Conservation (phyloP, 2,329 filamentous ascomycete genomes). For the Anthostomella pinea region DNA sequence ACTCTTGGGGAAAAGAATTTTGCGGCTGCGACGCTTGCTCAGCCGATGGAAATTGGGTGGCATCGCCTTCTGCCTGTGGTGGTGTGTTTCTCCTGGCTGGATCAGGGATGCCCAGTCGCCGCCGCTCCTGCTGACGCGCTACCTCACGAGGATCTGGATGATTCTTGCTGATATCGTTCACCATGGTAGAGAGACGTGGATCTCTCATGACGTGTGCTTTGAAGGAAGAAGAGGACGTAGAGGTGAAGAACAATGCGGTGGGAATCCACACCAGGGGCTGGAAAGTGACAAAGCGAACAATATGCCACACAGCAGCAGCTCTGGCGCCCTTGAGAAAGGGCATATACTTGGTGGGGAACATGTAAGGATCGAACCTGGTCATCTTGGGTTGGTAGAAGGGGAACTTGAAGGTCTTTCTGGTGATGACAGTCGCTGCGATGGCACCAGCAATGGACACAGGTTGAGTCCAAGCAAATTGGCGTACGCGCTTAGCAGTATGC, state of each 20-base stretch:
- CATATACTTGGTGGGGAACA: slow-evolving; percentile 26
- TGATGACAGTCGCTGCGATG: slow-evolving; percentile 24
- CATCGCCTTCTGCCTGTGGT: slow-evolving; percentile 1
- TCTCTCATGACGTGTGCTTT: slow-evolving; percentile 25
- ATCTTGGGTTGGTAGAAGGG: slow-evolving; percentile 38
- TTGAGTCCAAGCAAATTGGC: slow-evolving; percentile 30
- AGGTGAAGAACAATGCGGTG: slow-evolving; percentile 29
- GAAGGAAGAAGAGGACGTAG: slow-evolving; percentile 26
- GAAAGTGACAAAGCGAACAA: slow-evolving; percentile 35
- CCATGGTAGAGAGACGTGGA: slow-evolving; percentile 23
- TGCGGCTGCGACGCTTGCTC: slow-evolving; percentile 1
- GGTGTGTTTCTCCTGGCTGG: slow-evolving; percentile 2
- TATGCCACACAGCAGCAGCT: slow-evolving; percentile 36
- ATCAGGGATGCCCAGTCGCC: slow-evolving; percentile 1
- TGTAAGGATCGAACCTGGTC: slow-evolving; percentile 28
- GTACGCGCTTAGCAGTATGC: slow-evolving; percentile 23
- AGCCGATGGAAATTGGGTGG: neutral
- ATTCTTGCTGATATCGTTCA: slow-evolving; percentile 18
- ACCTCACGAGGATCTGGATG: slow-evolving; percentile 12
- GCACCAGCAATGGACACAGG: slow-evolving; percentile 25
- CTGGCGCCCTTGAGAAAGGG: slow-evolving; percentile 25
- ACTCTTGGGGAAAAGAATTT: slow-evolving; percentile 1
- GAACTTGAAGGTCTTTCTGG: slow-evolving; percentile 37
- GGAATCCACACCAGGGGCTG: slow-evolving; percentile 24
- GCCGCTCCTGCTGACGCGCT: slow-evolving; percentile 12